These are phyloP conservation scores for Metschnikowia lochheadii DNA, from an alignment of 805 yeast genomes.

Conservation along the genomic window DNA sequence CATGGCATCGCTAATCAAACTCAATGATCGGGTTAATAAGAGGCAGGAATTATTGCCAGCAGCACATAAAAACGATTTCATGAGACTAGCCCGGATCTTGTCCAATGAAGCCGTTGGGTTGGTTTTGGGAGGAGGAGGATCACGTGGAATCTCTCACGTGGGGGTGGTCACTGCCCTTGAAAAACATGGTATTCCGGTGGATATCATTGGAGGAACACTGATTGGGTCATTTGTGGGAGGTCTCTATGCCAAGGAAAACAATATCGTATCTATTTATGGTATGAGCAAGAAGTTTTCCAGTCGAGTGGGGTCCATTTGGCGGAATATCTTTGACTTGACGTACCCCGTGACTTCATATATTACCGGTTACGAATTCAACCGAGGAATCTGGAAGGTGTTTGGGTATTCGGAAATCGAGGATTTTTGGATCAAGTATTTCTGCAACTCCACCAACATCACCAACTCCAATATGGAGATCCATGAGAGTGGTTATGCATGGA, in stretches of 20 bases:
- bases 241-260: conserved; percentile 86
- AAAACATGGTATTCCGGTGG: conserved; percentile 90
- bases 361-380: conserved; percentile 94
- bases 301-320: conserved; percentile 81
- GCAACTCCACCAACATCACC: conserved; percentile 93
- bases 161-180: conserved; percentile 91
- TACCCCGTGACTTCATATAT: conserved; percentile 93
- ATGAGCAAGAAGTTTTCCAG: conserved; percentile 82
- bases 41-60: conserved; percentile 15
- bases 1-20: conserved; percentile 24
- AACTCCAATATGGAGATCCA: conserved; percentile 95
- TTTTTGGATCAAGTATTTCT: conserved; percentile 85
- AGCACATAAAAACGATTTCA: conserved; percentile 59
- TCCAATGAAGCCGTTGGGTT: conserved; percentile 93
- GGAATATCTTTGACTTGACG: conserved; percentile 78
- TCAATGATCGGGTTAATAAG: conserved; percentile 20
- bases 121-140: conserved; percentile 97
- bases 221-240: conserved; percentile 97
- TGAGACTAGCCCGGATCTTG: conserved; percentile 81
- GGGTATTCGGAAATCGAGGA: conserved; percentile 93
- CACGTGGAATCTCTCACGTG: conserved; percentile 87
- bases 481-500: conserved; percentile 89
- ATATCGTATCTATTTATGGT: conserved; percentile 86
- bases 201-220: conserved; percentile 92
- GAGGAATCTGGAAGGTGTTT: conserved; percentile 96